A percentile compares a stretch with the other conserved stretches of the same genome.
These are phyloP conservation scores for Vitis amurensis DNA, from an alignment of 164 flowering plant genomes.

Conservation along the genomic window DNA sequence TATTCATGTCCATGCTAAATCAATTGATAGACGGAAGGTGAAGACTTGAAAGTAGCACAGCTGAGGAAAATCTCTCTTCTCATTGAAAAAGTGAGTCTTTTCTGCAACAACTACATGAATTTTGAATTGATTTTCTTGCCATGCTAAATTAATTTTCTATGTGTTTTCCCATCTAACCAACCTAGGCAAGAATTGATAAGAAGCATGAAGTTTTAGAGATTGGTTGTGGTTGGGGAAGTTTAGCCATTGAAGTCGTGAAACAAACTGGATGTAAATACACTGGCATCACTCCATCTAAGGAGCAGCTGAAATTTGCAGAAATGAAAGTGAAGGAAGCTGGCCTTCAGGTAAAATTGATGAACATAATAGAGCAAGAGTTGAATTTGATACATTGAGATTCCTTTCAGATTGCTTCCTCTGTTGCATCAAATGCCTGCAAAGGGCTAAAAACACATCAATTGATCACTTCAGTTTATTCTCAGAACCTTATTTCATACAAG, in stretches of 20 bases:
- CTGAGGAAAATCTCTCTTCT: conserved; percentile 71
- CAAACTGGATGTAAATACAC: conserved; percentile 90
- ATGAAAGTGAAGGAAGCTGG: conserved; percentile 77
- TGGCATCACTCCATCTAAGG: conserved; percentile 82
- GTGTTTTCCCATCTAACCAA: neutral
- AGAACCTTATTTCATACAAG: too few relatives aligned
- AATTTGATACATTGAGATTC: too few relatives aligned
- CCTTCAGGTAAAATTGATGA: conserved; percentile 52
- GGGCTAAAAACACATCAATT: too few relatives aligned
- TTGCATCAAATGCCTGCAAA: too few relatives aligned
- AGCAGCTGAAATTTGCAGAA: conserved; percentile 79
- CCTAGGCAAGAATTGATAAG: conserved; percentile 62
- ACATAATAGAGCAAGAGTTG: too few relatives aligned
- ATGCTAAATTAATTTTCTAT: neutral
- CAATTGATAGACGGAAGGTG: conserved; percentile 48
- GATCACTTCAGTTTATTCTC: too few relatives aligned
- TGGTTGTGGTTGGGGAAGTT: conserved; percentile 94
- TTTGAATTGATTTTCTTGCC: neutral
- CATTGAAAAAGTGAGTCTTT: conserved; percentile 68
- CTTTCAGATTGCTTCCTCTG: too few relatives aligned
- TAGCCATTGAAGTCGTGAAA: conserved; percentile 88
- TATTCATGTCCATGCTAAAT: neutral
- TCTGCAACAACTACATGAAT: neutral
- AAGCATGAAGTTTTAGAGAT: conserved; percentile 85
- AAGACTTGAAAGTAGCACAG: conserved; percentile 82